phyloP scores from a whole-genome alignment of 192 early-diverging fungal species.

The Nowakowskiella sp. region DNA sequence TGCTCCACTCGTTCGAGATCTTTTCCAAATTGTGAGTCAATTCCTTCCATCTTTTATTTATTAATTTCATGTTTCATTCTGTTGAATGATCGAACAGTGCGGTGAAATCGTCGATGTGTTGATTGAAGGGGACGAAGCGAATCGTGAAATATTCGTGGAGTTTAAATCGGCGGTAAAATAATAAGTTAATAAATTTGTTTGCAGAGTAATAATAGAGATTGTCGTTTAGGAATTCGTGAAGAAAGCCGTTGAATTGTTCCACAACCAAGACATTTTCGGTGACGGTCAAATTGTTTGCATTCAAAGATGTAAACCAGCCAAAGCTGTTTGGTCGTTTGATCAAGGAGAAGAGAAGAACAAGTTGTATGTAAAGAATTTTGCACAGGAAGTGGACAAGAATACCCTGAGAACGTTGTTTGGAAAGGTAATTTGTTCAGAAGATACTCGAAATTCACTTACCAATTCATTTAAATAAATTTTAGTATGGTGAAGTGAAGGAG shows the following conservation, averaged over 20 bases:
- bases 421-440: conserved; percentile 9
- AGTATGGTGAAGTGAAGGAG: conserved; percentile 38
- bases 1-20: background rate
- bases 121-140: conserved; percentile 27
- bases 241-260: conserved; percentile 17
- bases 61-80: background rate
- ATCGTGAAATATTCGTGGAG: conserved; percentile 34
- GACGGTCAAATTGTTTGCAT: conserved; percentile 13
- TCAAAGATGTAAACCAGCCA: conserved; percentile 25
- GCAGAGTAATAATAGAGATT: background rate
- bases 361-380: conserved; percentile 37
- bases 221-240: conserved; percentile 2
- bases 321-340: conserved; percentile 27
- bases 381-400: conserved; percentile 22
- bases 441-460: background rate
- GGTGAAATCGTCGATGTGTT: conserved; percentile 36
- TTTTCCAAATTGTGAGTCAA: conserved; percentile 1
- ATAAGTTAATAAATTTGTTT: conserved; percentile 1
- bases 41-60: background rate
- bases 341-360: conserved; percentile 19
- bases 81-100: conserved; percentile 1
- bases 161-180: conserved; percentile 20
- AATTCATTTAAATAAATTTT: background rate
- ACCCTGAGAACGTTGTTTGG: conserved; percentile 29
- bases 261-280: conserved; percentile 13